These are phyloP conservation scores for Boletus edulis DNA, from an alignment of 768 basidiomycete species.

Conservation along the genomic window DNA sequence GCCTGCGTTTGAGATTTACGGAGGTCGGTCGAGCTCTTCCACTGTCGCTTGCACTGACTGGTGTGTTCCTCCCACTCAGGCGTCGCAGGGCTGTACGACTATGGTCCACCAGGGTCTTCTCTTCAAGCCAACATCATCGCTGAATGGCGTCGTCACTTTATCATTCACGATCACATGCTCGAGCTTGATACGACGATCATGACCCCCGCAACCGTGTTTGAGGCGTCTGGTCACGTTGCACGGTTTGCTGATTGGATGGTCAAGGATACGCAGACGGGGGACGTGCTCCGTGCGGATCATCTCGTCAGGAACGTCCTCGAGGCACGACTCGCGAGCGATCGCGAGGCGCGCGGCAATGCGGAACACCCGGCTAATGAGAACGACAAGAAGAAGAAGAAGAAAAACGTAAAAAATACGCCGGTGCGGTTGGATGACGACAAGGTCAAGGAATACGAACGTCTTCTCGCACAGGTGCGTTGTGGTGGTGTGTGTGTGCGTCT, in stretches of 20 bases:
- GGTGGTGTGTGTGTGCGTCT: no score
- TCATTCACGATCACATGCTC: constrained; percentile 97
- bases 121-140: constrained; percentile 95
- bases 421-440: constrained; percentile 72
- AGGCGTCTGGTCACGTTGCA: constrained; percentile 96
- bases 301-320: constrained; percentile 91
- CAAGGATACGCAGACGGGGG: constrained; percentile 92
- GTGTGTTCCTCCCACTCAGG: constrained; percentile 36
- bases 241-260: constrained; percentile 99
- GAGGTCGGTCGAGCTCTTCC: constrained; percentile 50
- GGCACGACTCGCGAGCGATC: constrained; percentile 85
- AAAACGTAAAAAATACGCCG: constrained; percentile 61
- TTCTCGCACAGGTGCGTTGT: constrained; percentile 79
- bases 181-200: constrained; percentile 98
- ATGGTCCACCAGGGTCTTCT: constrained; percentile 93
- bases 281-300: constrained; percentile 96
- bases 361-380: constrained; percentile 64
- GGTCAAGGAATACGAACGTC: constrained; percentile 73
- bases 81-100: constrained; percentile 97
- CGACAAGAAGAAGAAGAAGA: constrained; percentile 58
- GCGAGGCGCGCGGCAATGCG: constrained; percentile 79
- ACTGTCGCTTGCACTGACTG: no score
- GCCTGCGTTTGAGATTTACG: constrained; percentile 98
- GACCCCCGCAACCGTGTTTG: constrained; percentile 92
- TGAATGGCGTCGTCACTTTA: constrained; percentile 97